These are phyloP conservation scores for Bocquillonia castaneifolia DNA, from an alignment of 441 rosid species.

Conservation along the genomic window DNA sequence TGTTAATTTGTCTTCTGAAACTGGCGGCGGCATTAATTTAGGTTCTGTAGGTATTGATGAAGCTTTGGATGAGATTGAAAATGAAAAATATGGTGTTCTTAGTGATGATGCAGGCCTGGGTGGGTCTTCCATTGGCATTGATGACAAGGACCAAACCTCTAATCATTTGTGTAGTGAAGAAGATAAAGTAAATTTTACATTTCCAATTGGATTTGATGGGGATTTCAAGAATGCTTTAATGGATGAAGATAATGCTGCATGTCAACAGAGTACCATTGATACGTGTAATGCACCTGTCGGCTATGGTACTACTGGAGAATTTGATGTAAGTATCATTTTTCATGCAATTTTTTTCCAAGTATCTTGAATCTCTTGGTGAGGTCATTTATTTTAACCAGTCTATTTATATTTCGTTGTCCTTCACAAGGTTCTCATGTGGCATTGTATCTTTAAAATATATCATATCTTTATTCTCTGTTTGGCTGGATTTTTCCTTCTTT, in stretches of 20 bases:
- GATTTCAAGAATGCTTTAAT: slow-evolving; percentile 28
- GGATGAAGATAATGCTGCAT: slow-evolving; percentile 27
- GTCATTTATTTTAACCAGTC: background rate
- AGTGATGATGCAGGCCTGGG: slow-evolving; percentile 31
- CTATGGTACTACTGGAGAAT: slow-evolving; percentile 31
- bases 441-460: background rate
- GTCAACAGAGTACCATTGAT: slow-evolving; percentile 34
- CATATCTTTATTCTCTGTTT: too few relatives aligned
- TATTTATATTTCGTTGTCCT: background rate
- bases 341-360: slow-evolving; percentile 15
- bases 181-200: slow-evolving; percentile 20
- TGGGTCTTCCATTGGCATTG: slow-evolving; percentile 32
- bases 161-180: slow-evolving; percentile 35
- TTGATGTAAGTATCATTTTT: slow-evolving; percentile 43
- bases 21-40: slow-evolving; percentile 27
- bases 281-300: slow-evolving; percentile 32
- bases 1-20: slow-evolving; percentile 32
- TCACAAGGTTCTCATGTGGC: background rate
- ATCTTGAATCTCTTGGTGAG: slow-evolving; percentile 2
- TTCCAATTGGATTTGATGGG: slow-evolving; percentile 27
- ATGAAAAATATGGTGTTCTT: slow-evolving; percentile 19
- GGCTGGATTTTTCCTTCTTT: too few relatives aligned
- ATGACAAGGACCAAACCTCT: slow-evolving; percentile 30
- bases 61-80: slow-evolving; percentile 32
- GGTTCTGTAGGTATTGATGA: slow-evolving; percentile 34